Evolutionary conservation across 129 eudicot genomes (phyloP).

Genomic region (Lactuca saligna): DNA sequence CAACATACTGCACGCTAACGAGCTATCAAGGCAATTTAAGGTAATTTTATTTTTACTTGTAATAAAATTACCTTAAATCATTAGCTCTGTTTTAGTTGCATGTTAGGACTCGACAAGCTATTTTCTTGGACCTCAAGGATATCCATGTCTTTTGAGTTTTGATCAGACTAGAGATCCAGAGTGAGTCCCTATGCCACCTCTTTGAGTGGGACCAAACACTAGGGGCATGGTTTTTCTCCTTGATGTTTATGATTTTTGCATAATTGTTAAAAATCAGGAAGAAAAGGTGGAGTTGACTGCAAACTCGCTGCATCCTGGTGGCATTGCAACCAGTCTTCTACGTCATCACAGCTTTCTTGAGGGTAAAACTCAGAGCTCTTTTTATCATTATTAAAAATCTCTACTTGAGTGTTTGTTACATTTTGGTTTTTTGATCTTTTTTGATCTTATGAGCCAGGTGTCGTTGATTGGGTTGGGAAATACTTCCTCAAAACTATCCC

Average conservation of each 20-base stretch:
- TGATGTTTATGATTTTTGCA: background rate
- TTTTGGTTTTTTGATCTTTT: conserved; percentile 11
- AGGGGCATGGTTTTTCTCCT: background rate
- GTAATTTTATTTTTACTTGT: conserved; percentile 19
- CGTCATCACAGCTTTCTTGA: conserved; percentile 41
- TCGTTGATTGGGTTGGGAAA: conserved; percentile 43
- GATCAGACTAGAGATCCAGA: too few species aligned
- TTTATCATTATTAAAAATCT: background rate
- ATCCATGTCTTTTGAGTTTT: background rate
- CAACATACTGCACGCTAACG: conserved; percentile 75
- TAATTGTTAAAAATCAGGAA: conserved; percentile 36
- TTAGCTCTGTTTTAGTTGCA: background rate
- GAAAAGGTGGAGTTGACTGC: conserved; percentile 64
- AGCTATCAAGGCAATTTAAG: conserved; percentile 71
- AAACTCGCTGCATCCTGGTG: conserved; percentile 72
- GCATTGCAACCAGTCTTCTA: conserved; percentile 46
- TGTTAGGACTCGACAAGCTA: background rate
- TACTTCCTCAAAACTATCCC: conserved; percentile 60
- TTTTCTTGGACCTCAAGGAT: background rate
- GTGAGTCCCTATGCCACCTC: background rate
- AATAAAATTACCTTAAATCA: background rate
- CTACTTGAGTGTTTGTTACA: background rate
- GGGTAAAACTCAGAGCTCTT: conserved; percentile 21
- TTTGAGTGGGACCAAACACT: too few species aligned
- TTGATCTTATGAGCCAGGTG: conserved; percentile 51